Conservation (phyloP, 345 rosid species). For the Ailanthus altissimus region DNA sequence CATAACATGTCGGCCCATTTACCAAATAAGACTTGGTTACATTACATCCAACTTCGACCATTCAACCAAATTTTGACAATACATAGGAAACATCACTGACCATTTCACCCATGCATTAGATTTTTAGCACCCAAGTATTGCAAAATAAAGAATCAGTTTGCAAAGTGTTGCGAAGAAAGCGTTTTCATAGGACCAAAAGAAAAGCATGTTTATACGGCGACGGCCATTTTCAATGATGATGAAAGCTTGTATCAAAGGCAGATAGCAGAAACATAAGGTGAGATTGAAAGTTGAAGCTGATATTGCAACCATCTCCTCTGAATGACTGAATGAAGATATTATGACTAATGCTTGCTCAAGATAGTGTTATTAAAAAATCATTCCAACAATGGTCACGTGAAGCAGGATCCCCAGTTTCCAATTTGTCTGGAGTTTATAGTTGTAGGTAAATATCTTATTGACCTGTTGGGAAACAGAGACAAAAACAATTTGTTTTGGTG, state of each 20-base stretch:
- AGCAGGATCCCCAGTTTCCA: conserved; percentile 15
- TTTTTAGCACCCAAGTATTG: no score
- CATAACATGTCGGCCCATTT: no score
- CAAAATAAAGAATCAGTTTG: no score
- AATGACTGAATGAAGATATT: not conserved
- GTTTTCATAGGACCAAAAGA: no score
- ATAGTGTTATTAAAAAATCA: not conserved
- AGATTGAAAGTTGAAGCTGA: not conserved
- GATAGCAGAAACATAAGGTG: not conserved
- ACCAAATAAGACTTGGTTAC: no score
- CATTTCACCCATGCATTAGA: no score
- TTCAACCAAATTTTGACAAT: no score
- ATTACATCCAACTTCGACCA: no score
- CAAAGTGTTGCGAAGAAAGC: no score
- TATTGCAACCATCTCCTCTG: not conserved
- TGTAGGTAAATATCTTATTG: not conserved
- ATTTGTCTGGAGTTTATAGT: conserved; percentile 19
- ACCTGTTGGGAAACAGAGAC: conserved; percentile 9
- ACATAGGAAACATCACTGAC: no score
- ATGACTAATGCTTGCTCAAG: not conserved
- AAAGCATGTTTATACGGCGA: no score
- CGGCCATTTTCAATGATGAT: not conserved
- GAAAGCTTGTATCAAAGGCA: not conserved
- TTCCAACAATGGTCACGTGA: conserved; percentile 7
- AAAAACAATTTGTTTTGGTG: not conserved